Evolutionary conservation across 129 eudicot species (phyloP), one percentile per base, ranked within the genome.

Genomic region (Deinandra increscens): DNA sequence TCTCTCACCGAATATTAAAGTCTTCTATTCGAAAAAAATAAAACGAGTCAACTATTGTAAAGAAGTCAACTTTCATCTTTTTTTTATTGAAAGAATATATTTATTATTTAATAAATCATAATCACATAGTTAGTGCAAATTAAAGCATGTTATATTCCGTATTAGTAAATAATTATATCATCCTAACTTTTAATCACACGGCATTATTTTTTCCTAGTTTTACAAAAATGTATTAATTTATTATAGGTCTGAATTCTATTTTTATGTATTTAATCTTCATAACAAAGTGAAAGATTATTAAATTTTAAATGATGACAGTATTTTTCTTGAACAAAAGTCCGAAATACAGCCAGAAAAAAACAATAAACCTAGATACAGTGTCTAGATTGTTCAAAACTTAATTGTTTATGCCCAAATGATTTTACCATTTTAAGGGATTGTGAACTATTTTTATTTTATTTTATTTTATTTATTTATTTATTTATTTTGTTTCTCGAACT

Each of bases 1-100:
- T 58, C 64, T 56, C 69, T 37, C 65, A 15, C 71, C 80, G 69
- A 76, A 60, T 48, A 76, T 76, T 68, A 12, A 68, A 76, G 65
- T 22, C 29, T 68, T 49, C 46, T 36, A 50, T 76, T 58, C 43
- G n/a, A n/a, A n/a, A n/a, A n/a, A n/a, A n/a, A n/a, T n/a, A n/a
- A n/a, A n/a, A n/a, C n/a, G n/a, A n/a, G n/a, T n/a, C n/a, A n/a
- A n/a, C n/a, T n/a, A 33, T 5, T 15, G 9, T 4, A 18, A 19
- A 48, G 51, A 60, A 60, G 71, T 60, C 75, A 68, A 69, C 44
- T 48, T 49, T 11, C 68, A 49, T 69, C 29, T 15, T n/a, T 6
- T 43, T 46, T 59, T 9, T n/a, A 37, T 53, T 11, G n/a, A 55
- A 23, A 12, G 4, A 55, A 12, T 29, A 26, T 26, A 12, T 29